Percentiles rank a stretch among this genome's conserved stretches.
Conservation (phyloP, 306 rosid genomes). For the Erythrophleum fordii region DNA sequence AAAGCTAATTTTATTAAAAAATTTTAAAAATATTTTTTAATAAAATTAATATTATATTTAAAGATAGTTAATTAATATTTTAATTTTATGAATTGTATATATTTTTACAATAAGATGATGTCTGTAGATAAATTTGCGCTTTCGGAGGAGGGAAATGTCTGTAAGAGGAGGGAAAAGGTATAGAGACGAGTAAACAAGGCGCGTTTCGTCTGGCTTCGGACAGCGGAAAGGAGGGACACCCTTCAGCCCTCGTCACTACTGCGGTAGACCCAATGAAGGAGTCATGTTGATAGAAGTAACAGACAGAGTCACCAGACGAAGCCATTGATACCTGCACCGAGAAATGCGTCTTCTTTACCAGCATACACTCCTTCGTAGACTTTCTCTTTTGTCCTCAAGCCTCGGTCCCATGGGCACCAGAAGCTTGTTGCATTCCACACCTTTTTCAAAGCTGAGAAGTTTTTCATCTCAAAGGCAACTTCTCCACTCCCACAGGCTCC, state of each 20-base stretch:
- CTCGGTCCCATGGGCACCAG: conserved; percentile 52
- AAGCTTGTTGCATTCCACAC: conserved; percentile 41
- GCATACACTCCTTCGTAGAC: conserved; percentile 41
- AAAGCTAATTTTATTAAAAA: no score
- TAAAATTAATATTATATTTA: no score
- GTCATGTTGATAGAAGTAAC: neutral
- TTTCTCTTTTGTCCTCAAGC: conserved; percentile 46
- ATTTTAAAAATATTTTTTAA: no score
- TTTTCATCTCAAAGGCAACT: conserved; percentile 38
- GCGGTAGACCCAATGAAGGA: neutral
- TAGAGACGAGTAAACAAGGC: neutral
- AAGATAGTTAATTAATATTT: no score
- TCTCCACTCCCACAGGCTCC: conserved; percentile 35
- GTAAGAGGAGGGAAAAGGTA: neutral
- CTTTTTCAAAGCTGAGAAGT: conserved; percentile 38
- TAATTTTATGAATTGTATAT: no score
- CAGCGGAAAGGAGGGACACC: neutral
- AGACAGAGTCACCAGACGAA: neutral
- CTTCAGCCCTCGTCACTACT: neutral
- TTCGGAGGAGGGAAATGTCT: no score
- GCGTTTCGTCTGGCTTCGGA: neutral
- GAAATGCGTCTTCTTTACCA: conserved; percentile 64
- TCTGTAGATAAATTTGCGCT: no score
- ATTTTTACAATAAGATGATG: no score
- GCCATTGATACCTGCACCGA: neutral